These are phyloP conservation scores for Cadophora sp. DNA, from an alignment of 2,329 filamentous ascomycete species.

Conservation along the genomic window DNA sequence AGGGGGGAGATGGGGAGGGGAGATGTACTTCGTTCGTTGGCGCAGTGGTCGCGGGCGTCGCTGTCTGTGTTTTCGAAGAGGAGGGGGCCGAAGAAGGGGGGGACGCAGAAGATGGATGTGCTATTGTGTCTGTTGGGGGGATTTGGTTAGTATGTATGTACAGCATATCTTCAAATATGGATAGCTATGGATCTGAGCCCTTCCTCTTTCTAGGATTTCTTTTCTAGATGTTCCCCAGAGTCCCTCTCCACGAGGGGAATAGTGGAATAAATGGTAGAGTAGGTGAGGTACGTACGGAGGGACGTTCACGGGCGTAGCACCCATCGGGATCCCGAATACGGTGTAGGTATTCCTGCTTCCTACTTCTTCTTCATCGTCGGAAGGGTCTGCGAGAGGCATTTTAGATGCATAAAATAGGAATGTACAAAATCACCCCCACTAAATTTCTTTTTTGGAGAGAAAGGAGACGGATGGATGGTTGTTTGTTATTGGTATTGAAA, in stretches of 20 bases:
- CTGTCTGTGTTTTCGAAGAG: slow-evolving; percentile 72
- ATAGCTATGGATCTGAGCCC: no score
- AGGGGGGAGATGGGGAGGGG: slow-evolving; percentile 6
- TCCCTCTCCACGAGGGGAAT: neutral
- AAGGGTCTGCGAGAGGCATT: slow-evolving; percentile 25
- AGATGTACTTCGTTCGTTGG: slow-evolving; percentile 53
- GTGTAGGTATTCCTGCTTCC: slow-evolving; percentile 49
- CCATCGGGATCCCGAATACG: slow-evolving; percentile 57
- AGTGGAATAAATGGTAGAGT: neutral
- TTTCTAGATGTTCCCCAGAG: no score
- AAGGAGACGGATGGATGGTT: neutral
- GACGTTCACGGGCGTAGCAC: slow-evolving; percentile 51
- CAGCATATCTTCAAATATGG: neutral
- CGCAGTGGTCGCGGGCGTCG: slow-evolving; percentile 65
- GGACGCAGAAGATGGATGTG: slow-evolving; percentile 38
- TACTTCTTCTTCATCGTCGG: slow-evolving; percentile 34
- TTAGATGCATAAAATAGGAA: neutral
- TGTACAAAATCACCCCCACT: no score
- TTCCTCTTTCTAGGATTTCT: no score
- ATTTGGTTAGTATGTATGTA: neutral
- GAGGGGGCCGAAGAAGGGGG: slow-evolving; percentile 56
- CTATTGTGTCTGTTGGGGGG: slow-evolving; percentile 31
- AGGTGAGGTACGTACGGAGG: slow-evolving; percentile 28
- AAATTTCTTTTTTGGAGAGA: neutral
- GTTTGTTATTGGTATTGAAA: neutral